Conservation (phyloP, 2,329 filamentous ascomycete species). For the Phaeosphaeria sp. region DNA sequence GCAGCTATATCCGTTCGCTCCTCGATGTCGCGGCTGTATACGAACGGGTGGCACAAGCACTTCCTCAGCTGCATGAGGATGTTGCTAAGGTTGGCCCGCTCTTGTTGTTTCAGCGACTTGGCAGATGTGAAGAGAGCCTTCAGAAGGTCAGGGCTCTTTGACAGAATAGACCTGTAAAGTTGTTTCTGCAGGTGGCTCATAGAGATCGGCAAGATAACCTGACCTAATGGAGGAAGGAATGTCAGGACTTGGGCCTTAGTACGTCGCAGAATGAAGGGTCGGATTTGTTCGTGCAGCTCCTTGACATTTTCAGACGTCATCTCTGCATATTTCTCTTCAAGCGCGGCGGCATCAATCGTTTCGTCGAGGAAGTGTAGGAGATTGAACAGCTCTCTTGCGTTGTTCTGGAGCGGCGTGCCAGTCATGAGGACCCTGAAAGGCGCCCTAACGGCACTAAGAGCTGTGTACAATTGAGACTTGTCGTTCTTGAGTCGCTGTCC, state of each 20-base stretch:
- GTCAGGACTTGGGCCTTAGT: conserved; percentile 91
- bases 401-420: conserved; percentile 91
- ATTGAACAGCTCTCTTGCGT: conserved; percentile 93
- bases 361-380: conserved; percentile 92
- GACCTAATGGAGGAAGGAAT: conserved; percentile 89
- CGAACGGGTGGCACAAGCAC: conserved; percentile 93
- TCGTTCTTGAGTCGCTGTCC: conserved; percentile 96
- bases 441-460: conserved; percentile 74
- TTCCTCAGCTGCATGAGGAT: conserved; percentile 95
- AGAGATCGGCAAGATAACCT: conserved; percentile 94
- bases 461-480: conserved; percentile 78
- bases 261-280: conserved; percentile 73
- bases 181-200: conserved; percentile 95
- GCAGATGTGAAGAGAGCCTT: conserved; percentile 79
- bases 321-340: conserved; percentile 79
- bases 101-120: conserved; percentile 65
- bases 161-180: conserved; percentile 90
- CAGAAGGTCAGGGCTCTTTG: conserved; percentile 88
- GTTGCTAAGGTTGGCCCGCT: conserved; percentile 86
- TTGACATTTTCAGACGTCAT: conserved; percentile 83
- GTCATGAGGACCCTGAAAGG: conserved; percentile 88
- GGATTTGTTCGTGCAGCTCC: conserved; percentile 81
- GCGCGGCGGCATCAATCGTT: conserved; percentile 68
- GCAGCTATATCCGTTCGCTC: conserved; percentile 71
- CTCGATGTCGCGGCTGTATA: conserved; percentile 90